Evolutionary conservation across 176 grass and related monocot genomes (phyloP), one percentile per base, ranked within the genome.

Genomic region (Bothriochloa decipiens): DNA sequence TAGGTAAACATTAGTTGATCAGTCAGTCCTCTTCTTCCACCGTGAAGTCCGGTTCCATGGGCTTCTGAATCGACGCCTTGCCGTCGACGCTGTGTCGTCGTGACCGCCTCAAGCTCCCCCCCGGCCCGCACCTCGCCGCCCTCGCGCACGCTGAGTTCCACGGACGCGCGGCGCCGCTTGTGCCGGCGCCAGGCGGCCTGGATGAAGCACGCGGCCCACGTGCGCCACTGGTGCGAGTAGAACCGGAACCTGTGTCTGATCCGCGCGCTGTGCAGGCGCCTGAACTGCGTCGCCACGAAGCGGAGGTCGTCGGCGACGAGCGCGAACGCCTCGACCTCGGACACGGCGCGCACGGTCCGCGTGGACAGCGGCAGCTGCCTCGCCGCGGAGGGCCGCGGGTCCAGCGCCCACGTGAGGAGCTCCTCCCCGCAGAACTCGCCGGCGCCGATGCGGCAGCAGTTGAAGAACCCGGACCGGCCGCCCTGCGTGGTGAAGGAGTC

Each of bases 381-480:
- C 29, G 74, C 76, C 7, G 76, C 83, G 0, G 86, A 67, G 1
- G 88, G 89, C 0, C 88, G 73, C 65, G 96, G 96, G 81, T 98
- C 83, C 13, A 98, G 91, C 35, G 96, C 96, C 96, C 96, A 98
- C 27, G 96, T 90, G 20, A 98, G 93, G 45, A 98, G 90, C 87
- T 98, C 93, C 87, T 98, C 93, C 5, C 96, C 96, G 79, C 96
- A 98, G 93, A 98, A 98, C 87, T 98, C 96, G 0, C 91, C 93
- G 2, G 96, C 85, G 1, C 96, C 93, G 73, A 98, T 90, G 53
- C 89, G 96, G 76, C 96, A 95, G 41, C 79, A 98, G 81, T 98
- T 95, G 89, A 98, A 95, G 87, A 98, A 98, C 5, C 96, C 96
- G 2, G 77, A 87, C 12, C 96, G 65, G 1, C 96, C 96, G 3